These are phyloP conservation scores for Acephala macrosclerotiorum DNA, from an alignment of 2,329 filamentous ascomycete species.

Conservation along the genomic window DNA sequence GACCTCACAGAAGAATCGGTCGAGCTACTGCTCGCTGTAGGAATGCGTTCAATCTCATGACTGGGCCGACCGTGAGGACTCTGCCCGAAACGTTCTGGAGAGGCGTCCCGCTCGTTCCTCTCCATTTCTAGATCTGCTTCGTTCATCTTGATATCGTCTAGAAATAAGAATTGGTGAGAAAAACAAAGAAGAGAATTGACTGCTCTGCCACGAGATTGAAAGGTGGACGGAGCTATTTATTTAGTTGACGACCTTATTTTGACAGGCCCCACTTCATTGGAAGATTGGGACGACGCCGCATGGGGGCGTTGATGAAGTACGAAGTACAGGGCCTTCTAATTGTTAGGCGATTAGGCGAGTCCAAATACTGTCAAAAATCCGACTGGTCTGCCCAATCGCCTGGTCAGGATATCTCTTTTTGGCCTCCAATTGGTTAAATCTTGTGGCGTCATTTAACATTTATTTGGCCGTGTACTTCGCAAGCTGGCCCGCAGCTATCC, in stretches of 20 bases:
- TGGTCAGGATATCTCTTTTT: no score
- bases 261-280: constrained; percentile 3
- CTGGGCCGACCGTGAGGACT: constrained; percentile 44
- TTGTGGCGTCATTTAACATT: no score
- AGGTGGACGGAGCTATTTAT: neutral
- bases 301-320: neutral
- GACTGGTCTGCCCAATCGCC: no score
- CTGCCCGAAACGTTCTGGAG: constrained; percentile 45
- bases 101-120: constrained; percentile 59
- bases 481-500: neutral
- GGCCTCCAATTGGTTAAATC: no score
- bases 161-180: neutral
- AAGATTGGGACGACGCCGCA: neutral
- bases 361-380: no score
- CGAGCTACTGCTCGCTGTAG: constrained; percentile 59
- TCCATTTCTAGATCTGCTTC: constrained; percentile 38
- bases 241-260: neutral
- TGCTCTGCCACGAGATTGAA: neutral
- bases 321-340: no score
- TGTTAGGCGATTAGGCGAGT: no score
- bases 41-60: constrained; percentile 66
- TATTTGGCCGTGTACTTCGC: no score
- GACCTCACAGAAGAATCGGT: constrained; percentile 53
- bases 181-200: neutral
- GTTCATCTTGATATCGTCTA: constrained; percentile 38